A percentile compares a stretch with the other conserved stretches of the same genome.
Conservation (phyloP, 768 basidiomycete species). For the Calocera viscosa region DNA sequence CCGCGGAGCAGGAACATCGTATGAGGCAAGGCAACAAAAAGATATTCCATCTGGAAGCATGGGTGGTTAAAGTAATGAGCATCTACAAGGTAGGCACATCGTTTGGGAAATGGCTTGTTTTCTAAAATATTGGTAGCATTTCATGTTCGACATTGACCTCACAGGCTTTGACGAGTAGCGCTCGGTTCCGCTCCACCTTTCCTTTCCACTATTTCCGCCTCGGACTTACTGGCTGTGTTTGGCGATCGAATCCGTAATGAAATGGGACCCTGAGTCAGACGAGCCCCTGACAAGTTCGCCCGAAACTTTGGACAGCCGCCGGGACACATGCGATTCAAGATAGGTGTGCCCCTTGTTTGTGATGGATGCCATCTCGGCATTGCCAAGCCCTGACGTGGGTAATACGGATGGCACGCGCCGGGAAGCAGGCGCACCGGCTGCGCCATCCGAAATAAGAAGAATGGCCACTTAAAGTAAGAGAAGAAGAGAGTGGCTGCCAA, state of each 20-base stretch:
- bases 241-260: not conserved
- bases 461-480: too few species aligned
- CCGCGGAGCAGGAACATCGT: constrained; percentile 60
- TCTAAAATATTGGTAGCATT: not conserved
- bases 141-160: not conserved
- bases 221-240: not conserved
- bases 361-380: not conserved
- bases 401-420: too few species aligned
- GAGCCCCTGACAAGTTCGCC: not conserved
- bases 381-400: not conserved
- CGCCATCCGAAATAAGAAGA: too few species aligned
- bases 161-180: not conserved
- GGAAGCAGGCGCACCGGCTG: too few species aligned
- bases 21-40: constrained; percentile 88
- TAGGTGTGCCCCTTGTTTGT: too few species aligned
- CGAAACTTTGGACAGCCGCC: not conserved
- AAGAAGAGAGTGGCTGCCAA: too few species aligned
- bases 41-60: constrained; percentile 95
- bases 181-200: not conserved
- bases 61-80: constrained; percentile 94
- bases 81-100: constrained; percentile 53
- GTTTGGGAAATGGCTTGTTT: not conserved
- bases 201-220: not conserved
- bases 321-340: not conserved
- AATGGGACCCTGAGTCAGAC: not conserved